These are phyloP conservation scores for Nidula niveotomentosa DNA, from an alignment of 1,284 basidiomycete genomes.

Conservation along the genomic window DNA sequence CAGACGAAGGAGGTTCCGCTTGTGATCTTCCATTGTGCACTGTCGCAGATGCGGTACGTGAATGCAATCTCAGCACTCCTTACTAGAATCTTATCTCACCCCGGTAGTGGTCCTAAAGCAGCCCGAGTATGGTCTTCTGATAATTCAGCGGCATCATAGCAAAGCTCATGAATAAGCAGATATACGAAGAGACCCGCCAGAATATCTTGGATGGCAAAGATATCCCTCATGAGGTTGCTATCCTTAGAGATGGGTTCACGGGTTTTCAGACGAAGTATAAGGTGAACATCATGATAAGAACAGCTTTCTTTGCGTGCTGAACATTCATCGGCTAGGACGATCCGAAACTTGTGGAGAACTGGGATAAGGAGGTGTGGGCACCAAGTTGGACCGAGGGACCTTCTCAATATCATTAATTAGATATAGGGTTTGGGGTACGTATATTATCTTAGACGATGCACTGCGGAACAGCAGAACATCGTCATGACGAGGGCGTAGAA, in stretches of 20 bases:
- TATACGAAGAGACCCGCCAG: conserved; percentile 63
- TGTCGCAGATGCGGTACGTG: conserved; percentile 71
- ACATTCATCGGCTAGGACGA: conserved; percentile 49
- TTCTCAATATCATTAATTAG: background rate
- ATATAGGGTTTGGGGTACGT: background rate
- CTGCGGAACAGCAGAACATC: background rate
- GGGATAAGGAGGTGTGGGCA: conserved; percentile 65
- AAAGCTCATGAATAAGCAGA: conserved; percentile 33
- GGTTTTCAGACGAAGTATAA: conserved; percentile 69
- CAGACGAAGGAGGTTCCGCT: conserved; percentile 60
- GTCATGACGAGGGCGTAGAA: conserved; percentile 3
- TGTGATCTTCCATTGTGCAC: conserved; percentile 74
- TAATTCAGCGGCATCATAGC: no score
- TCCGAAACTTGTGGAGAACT: conserved; percentile 70
- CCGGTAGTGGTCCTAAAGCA: conserved; percentile 67
- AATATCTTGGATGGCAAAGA: conserved; percentile 36
- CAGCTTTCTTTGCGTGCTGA: background rate
- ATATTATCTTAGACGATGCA: background rate
- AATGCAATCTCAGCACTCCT: background rate
- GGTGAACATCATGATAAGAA: conserved; percentile 30
- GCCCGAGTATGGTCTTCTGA: conserved; percentile 49
- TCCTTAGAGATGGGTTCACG: conserved; percentile 71
- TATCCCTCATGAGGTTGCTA: conserved; percentile 49
- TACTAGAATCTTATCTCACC: background rate
- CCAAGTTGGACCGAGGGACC: conserved; percentile 31